phyloP scores from a whole-genome alignment of 2,329 filamentous ascomycete genomes.

The Calonectria pauciramosa region DNA sequence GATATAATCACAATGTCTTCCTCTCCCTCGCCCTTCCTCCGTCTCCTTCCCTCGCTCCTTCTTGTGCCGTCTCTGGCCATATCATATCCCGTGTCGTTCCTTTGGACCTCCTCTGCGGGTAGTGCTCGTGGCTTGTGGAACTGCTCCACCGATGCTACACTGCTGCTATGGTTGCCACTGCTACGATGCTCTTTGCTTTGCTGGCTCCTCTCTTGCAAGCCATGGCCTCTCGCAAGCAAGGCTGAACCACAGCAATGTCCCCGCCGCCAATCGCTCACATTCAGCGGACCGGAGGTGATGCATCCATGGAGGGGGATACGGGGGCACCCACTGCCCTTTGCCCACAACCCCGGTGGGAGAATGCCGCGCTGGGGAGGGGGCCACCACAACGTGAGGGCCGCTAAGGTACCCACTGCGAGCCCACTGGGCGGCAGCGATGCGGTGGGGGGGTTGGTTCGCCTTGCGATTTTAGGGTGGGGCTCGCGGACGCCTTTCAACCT shows the following conservation, averaged over 20 bases:
- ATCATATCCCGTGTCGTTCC: background rate
- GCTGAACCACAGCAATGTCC: constrained; percentile 38
- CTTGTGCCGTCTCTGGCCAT: background rate
- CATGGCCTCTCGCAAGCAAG: constrained; percentile 31
- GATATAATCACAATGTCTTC: background rate
- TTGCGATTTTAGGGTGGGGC: constrained; percentile 31
- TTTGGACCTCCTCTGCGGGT: background rate
- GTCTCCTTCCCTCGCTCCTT: background rate
- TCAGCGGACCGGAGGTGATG: constrained; percentile 34
- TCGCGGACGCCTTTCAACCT: constrained; percentile 31
- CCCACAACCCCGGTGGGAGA: constrained; percentile 18
- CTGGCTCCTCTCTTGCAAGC: background rate
- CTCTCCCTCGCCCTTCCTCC: background rate
- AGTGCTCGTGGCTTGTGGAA: constrained; percentile 9
- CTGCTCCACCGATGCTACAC: constrained; percentile 5
- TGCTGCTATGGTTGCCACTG: background rate
- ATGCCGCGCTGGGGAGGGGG: constrained; percentile 28
- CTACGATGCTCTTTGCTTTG: constrained; percentile 2
- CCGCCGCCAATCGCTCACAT: constrained; percentile 29
- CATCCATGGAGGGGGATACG: constrained; percentile 29
- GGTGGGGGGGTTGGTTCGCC: constrained; percentile 43
- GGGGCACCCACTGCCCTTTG: constrained; percentile 7
- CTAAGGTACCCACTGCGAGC: constrained; percentile 24
- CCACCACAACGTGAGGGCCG: constrained; percentile 26
- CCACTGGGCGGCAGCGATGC: constrained; percentile 35